Percentiles rank a stretch among this genome's conserved stretches.
phyloP scores from a whole-genome alignment of 1,284 basidiomycete species.

The Pterula multifida region DNA sequence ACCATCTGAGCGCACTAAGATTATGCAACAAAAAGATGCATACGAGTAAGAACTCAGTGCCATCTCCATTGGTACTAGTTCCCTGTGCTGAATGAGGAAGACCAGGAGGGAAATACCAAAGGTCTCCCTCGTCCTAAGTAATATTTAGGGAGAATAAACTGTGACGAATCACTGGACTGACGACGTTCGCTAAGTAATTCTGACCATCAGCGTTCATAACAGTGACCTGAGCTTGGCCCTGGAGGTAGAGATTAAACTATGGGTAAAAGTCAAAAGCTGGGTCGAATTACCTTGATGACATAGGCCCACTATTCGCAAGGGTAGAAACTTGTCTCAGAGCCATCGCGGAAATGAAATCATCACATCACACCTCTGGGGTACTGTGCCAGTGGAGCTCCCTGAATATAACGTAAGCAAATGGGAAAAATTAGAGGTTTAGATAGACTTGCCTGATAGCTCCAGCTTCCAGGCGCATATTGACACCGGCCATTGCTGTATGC shows the following conservation, averaged over 20 bases:
- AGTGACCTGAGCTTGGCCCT: constrained; percentile 55
- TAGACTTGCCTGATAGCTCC: constrained; percentile 45
- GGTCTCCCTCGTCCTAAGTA: constrained; percentile 26
- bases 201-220: constrained; percentile 48
- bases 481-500: constrained; percentile 42
- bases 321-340: constrained; percentile 8
- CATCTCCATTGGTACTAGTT: constrained; percentile 40
- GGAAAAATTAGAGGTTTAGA: neutral
- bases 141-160: neutral
- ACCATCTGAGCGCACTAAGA: neutral
- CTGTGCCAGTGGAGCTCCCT: constrained; percentile 71
- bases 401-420: constrained; percentile 2
- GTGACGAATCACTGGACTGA: constrained; percentile 16
- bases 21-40: neutral
- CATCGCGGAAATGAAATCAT: neutral
- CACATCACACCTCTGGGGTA: constrained; percentile 41
- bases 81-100: constrained; percentile 57
- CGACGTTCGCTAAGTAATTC: constrained; percentile 49
- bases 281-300: constrained; percentile 34
- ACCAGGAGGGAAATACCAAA: constrained; percentile 63
- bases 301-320: constrained; percentile 44
- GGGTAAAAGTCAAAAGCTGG: neutral
- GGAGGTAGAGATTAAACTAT: constrained; percentile 1
- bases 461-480: constrained; percentile 57
- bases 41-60: constrained; percentile 57